Percentiles rank a stretch among this genome's conserved stretches.
These are phyloP conservation scores for Dioscorea alata DNA, from an alignment of 106 monocot genomes.

Conservation along the genomic window DNA sequence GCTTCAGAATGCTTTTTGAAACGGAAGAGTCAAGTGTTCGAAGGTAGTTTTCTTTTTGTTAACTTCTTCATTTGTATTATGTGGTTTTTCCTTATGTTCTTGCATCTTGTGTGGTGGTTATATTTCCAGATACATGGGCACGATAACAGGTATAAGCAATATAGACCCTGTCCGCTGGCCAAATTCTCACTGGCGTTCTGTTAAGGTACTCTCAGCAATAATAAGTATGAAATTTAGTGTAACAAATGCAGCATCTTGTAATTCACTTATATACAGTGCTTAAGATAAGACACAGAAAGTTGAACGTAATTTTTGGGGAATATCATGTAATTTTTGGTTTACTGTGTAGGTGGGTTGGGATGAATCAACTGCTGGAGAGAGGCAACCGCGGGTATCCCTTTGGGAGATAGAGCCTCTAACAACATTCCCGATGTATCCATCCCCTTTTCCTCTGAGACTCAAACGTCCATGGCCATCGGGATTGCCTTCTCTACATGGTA, in stretches of 20 bases:
- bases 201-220: conserved; percentile 15
- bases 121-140: conserved; percentile 29
- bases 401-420: conserved; percentile 52
- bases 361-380: conserved; percentile 40
- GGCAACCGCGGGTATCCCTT: conserved; percentile 43
- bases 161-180: conserved; percentile 23
- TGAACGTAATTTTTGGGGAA: too few species aligned
- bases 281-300: too few species aligned
- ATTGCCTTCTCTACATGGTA: conserved; percentile 33
- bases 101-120: background rate
- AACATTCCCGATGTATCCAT: conserved; percentile 46
- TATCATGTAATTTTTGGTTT: too few species aligned
- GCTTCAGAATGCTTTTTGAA: conserved; percentile 39
- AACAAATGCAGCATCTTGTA: too few species aligned
- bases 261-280: too few species aligned
- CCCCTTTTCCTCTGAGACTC: conserved; percentile 33
- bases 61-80: background rate
- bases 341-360: conserved; percentile 42
- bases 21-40: conserved; percentile 40
- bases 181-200: conserved; percentile 39
- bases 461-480: conserved; percentile 41
- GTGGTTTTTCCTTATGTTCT: background rate
- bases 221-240: too few species aligned
- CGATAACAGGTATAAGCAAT: conserved; percentile 34
- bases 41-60: conserved; percentile 4